Base-by-base conservation (phyloP, 441 rosid species). In the Erodium moschatum region DNA sequence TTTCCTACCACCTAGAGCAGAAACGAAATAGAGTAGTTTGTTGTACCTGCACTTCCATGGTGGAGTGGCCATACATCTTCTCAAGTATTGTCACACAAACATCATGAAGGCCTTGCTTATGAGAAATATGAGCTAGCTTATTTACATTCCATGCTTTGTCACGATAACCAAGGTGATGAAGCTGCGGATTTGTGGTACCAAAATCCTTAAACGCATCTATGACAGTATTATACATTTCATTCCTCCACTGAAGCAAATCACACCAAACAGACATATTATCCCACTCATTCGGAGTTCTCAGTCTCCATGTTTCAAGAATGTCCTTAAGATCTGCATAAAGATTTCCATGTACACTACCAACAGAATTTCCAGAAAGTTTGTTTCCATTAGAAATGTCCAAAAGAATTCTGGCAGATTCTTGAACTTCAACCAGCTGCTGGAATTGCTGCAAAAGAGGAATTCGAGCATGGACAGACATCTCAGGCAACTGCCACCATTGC, bases 401-500 rank as follows among this genome's bases (percentile, higher is more conserved):
- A 64, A 84, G 82, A 81, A 91, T 86, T 81, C 89, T 82, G 65
- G 90, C 82, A 73, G 99, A 94, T 84, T 94, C 99, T 77, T 94
- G 97, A 73, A 91, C 97, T 83, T 94, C 99, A 71, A 91, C 95
- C 65, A 94, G 79, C 81, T 94, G 97, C 78, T 94, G 99, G 78
- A 94, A 94, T 78, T 94, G 96, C 82, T 89, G 97, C 80, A 94
- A 79, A 69, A 94, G 89, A 69, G 97, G 97, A 78, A 94, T 83
- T 84, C 88, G 90, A 40, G 97, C 86, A 80, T 89, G 97, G 72
- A 87, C 87, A 42, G 95, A 91, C 87, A 94, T 86, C 81, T 94
- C 97, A 72, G 99, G 99, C 80, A 94, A 85, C 80, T 88, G 97
- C 97, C 99, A 94, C 97, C 99, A 94, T 72, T 88, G 96, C 72